Evolutionary conservation across 1,284 basidiomycete genomes (phyloP).

Genomic region (Earliella scabrosa): DNA sequence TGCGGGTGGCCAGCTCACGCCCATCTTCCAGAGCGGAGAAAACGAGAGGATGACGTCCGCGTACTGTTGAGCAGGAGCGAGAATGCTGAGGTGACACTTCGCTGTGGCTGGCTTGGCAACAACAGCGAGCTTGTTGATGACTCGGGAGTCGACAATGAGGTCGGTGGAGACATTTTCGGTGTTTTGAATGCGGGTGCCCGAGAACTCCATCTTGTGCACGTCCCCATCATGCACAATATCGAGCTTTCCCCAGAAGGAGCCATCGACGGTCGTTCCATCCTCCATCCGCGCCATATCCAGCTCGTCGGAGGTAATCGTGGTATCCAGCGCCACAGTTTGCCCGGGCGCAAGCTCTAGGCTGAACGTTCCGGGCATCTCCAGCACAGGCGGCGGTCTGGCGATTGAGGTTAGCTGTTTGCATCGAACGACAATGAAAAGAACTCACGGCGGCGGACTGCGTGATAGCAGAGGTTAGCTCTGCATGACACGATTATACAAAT

Average conservation of each 20-base stretch:
- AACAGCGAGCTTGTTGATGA: conserved; percentile 71
- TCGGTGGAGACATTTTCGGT: conserved; percentile 66
- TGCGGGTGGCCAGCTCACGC: conserved; percentile 74
- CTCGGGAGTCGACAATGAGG: conserved; percentile 72
- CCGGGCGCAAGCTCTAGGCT: conserved; percentile 77
- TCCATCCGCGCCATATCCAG: conserved; percentile 88
- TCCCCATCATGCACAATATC: conserved; percentile 78
- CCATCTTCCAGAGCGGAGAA: conserved; percentile 71
- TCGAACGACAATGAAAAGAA: too few species aligned
- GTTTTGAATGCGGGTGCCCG: conserved; percentile 66
- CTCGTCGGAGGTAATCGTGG: conserved; percentile 72
- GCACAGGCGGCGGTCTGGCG: conserved; percentile 74
- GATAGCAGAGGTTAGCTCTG: conserved; percentile 16
- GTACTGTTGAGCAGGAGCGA: conserved; percentile 72
- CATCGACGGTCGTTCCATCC: conserved; percentile 81
- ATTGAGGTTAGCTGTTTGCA: too few species aligned
- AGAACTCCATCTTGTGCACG: conserved; percentile 79
- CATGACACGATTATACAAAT: too few species aligned
- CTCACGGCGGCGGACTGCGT: conserved; percentile 72
- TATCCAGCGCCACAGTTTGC: conserved; percentile 76
- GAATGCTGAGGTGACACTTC: conserved; percentile 72
- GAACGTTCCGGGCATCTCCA: conserved; percentile 85
- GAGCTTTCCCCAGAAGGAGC: conserved; percentile 83
- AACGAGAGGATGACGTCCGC: conserved; percentile 75
- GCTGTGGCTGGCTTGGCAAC: conserved; percentile 73